These are phyloP conservation scores for Russula virescens DNA, from an alignment of 768 basidiomycete genomes.

Conservation along the genomic window DNA sequence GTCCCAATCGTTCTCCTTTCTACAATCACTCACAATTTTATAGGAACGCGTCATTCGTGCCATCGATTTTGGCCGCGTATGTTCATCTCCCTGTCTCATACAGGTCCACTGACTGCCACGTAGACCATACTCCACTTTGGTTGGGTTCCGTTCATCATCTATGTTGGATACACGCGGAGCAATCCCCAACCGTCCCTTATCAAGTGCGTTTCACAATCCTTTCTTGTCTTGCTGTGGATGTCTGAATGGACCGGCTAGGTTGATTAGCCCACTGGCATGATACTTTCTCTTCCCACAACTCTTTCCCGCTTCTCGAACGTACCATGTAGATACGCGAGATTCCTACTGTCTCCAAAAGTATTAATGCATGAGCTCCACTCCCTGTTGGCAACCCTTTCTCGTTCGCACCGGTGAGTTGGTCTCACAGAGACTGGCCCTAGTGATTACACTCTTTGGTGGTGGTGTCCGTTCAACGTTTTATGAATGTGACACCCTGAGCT, in stretches of 20 bases:
- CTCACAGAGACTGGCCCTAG: not conserved
- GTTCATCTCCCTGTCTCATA: constrained; percentile 28
- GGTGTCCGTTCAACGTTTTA: constrained; percentile 32
- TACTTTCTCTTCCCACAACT: constrained; percentile 28
- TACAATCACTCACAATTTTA: not conserved
- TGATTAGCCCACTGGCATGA: constrained; percentile 92
- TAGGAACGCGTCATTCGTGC: constrained; percentile 81
- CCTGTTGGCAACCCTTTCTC: not conserved
- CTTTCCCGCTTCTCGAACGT: constrained; percentile 21
- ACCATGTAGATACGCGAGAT: constrained; percentile 19
- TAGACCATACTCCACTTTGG: constrained; percentile 90
- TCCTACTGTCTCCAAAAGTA: constrained; percentile 16
- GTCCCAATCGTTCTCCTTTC: not conserved
- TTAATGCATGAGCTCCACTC: not conserved
- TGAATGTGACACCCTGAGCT: constrained; percentile 42
- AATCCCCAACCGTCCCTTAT: constrained; percentile 93
- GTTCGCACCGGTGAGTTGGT: constrained; percentile 7
- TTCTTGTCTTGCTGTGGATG: not conserved
- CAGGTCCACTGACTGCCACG: constrained; percentile 7
- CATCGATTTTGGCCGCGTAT: constrained; percentile 75
- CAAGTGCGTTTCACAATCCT: constrained; percentile 57
- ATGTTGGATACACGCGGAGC: constrained; percentile 87
- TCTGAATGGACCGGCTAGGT: constrained; percentile 39
- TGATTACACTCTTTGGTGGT: constrained; percentile 25
- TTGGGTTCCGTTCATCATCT: constrained; percentile 97